Base-by-base conservation (phyloP, 352 stramenopile species). In the Phytopythium aichiense region DNA sequence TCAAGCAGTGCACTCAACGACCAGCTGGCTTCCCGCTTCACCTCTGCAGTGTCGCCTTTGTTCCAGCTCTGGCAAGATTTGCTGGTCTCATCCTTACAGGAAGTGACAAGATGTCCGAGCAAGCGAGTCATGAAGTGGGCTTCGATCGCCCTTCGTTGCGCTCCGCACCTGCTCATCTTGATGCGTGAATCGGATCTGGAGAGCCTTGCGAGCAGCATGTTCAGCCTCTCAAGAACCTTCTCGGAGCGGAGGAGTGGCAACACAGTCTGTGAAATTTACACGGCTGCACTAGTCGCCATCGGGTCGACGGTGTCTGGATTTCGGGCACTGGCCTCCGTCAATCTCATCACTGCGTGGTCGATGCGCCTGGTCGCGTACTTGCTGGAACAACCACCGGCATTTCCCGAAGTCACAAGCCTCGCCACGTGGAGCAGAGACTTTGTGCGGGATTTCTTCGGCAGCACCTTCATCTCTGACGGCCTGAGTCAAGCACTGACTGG, bases 351-450 rank as follows among this genome's bases (percentile, higher is more conserved):
- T 16, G 13, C 12, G 23, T 37, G 33, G 35, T 35, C 38, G 9
- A 35, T 31, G 22, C 35, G 16, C 13, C 35, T 46, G 13, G 7
- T 38, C 16, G 11, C 49, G 12, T 49, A 12, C 16, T 13, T 58
- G 22, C 1, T 49, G 2, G 18, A 31, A 7, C 53, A n/a, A 7
- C 15, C 13, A 7, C 22, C 38, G 1, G 25, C 12, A 35, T 35
- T 50, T 18, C 33, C 31, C 16, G 35, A 37, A 11, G 22, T 7
- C 0, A 6, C 12, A 11, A 58, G 12, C 53, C 58, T 65, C 20
- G 15, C 60, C 18, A 57, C 31, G 11, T 40, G 22, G 18, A 53
- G 30, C 16, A 60, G 59, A 23, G 37, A 60, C 16, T 42, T 76
- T 11, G 25, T 55, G 18, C 20, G 22, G 20, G 33, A 7, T 20